These are phyloP conservation scores for Petasospora fabianii DNA, from an alignment of 1,139 yeast genomes.

Conservation along the genomic window DNA sequence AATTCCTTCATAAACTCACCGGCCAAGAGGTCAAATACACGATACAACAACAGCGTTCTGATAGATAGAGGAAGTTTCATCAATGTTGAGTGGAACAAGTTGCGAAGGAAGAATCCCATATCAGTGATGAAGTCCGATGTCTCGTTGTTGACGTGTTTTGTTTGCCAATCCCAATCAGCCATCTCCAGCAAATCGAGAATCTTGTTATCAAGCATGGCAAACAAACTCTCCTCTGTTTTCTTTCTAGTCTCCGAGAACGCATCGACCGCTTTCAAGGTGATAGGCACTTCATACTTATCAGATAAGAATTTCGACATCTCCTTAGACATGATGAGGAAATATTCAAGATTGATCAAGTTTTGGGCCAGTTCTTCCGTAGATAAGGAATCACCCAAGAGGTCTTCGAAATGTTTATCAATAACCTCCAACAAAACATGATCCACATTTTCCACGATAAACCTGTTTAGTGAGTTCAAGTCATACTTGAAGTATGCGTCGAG, in stretches of 20 bases:
- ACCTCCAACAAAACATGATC: slow-evolving; percentile 69
- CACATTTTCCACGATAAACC: slow-evolving; percentile 54
- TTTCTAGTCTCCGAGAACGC: slow-evolving; percentile 62
- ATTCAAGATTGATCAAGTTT: slow-evolving; percentile 81
- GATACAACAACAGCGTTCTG: slow-evolving; percentile 72
- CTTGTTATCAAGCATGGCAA: slow-evolving; percentile 74
- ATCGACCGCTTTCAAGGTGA: slow-evolving; percentile 46
- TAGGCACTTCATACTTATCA: slow-evolving; percentile 24
- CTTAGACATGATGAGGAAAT: slow-evolving; percentile 57
- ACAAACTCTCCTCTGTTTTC: slow-evolving; percentile 76
- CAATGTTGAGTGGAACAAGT: slow-evolving; percentile 84
- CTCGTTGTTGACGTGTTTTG: slow-evolving; percentile 48
- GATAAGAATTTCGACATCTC: slow-evolving; percentile 41
- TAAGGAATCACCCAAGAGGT: slow-evolving; percentile 57
- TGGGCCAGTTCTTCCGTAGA: slow-evolving; percentile 91
- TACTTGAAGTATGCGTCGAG: slow-evolving; percentile 55
- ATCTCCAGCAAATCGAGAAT: slow-evolving; percentile 78
- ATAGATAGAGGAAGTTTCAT: slow-evolving; percentile 77
- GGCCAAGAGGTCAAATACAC: slow-evolving; percentile 84
- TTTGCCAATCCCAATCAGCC: slow-evolving; percentile 81
- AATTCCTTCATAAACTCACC: slow-evolving; percentile 63
- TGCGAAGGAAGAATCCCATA: slow-evolving; percentile 82
- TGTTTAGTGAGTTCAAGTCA: slow-evolving; percentile 48
- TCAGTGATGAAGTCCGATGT: slow-evolving; percentile 80
- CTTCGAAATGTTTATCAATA: slow-evolving; percentile 62